A percentile compares a stretch with the other conserved stretches of the same genome.
Evolutionary conservation across 139 green algal genomes (phyloP).

Genomic region (Marvania coccoides): DNA sequence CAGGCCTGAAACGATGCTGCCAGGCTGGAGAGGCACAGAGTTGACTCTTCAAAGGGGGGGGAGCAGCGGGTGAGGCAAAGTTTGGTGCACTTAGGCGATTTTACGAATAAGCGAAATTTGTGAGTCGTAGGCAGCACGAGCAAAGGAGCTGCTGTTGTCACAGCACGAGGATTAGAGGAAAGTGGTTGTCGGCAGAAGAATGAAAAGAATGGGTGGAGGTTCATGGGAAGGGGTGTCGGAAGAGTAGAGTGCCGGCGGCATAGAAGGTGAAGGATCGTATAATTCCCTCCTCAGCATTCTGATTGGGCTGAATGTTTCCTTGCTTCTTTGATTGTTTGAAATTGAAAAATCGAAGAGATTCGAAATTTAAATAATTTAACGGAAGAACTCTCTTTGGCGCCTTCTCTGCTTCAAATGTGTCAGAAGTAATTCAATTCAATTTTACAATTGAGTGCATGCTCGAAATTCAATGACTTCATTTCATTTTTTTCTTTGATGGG

Average conservation of each 20-base stretch:
- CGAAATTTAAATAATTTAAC: too few species aligned
- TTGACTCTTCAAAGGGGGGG: neutral
- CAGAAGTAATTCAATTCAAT: neutral
- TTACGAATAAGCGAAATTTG: neutral
- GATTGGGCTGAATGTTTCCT: too few species aligned
- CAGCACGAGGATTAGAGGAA: neutral
- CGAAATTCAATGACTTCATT: neutral
- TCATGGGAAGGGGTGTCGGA: too few species aligned
- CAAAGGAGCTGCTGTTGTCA: neutral
- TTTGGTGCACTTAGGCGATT: neutral
- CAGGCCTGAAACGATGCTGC: neutral
- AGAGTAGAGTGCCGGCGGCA: too few species aligned
- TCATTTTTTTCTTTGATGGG: too few species aligned
- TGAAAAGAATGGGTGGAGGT: neutral
- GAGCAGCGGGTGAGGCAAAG: neutral
- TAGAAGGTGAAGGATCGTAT: too few species aligned
- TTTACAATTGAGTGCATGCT: neutral
- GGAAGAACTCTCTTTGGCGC: too few species aligned
- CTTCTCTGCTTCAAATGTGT: too few species aligned
- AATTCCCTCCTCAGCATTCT: too few species aligned
- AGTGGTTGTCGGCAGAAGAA: neutral
- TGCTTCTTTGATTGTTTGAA: too few species aligned
- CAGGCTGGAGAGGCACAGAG: neutral
- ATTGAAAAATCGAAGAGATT: too few species aligned
- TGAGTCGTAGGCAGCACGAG: neutral